Percentiles rank a stretch among this genome's conserved stretches.
These are phyloP conservation scores for Phlyctochytrium bullatum DNA, from an alignment of 192 early-diverging fungal species.

Conservation along the genomic window DNA sequence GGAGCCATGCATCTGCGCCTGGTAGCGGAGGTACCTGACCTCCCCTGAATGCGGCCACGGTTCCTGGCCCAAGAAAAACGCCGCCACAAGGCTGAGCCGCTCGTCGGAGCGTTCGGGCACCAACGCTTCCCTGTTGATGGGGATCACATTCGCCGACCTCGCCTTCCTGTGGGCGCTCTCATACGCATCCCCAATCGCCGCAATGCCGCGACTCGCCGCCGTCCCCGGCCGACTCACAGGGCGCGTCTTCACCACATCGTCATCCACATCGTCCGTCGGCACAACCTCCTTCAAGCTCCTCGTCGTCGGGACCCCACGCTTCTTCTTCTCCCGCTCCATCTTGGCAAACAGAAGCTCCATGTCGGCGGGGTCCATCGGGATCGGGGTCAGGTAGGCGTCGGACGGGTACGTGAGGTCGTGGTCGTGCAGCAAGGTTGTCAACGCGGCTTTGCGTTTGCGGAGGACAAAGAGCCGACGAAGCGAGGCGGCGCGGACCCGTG, in stretches of 20 bases:
- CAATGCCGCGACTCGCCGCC: neutral
- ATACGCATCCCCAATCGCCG: neutral
- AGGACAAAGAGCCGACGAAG: neutral
- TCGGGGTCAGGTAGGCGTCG: neutral
- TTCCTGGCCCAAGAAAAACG: conserved; percentile 18
- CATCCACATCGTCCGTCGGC: no score
- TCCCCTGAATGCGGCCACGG: conserved; percentile 24
- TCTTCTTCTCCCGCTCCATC: no score
- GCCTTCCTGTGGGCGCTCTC: neutral
- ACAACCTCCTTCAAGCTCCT: no score
- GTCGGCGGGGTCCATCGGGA: neutral
- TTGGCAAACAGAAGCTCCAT: no score
- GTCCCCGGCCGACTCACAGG: neutral
- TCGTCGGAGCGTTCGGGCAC: neutral
- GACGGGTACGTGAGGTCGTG: neutral
- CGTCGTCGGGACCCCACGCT: no score
- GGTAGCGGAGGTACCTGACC: conserved; percentile 11
- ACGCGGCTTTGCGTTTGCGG: neutral
- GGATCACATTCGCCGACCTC: neutral
- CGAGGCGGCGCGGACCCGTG: neutral
- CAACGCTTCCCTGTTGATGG: neutral
- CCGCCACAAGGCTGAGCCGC: neutral
- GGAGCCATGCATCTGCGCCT: conserved; percentile 2
- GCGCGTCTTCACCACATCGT: no score
- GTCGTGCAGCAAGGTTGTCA: neutral